These are phyloP conservation scores for cucumber (Cucumis sativus) DNA, from an alignment of 306 rosid genomes.

Conservation along the genomic window DNA sequence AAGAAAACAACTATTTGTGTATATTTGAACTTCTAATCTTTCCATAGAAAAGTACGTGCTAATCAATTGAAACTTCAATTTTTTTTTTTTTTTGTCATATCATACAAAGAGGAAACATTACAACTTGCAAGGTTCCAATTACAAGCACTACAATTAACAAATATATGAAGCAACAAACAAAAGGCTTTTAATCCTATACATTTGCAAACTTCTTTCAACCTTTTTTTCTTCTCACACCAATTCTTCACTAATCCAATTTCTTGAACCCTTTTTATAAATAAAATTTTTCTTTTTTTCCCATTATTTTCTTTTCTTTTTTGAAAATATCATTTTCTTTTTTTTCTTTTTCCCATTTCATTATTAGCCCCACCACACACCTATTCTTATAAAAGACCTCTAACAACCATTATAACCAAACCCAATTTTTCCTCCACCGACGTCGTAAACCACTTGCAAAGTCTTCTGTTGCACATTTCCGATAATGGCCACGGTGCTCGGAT, in stretches of 20 bases:
- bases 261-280: too few relatives aligned
- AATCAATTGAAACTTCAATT: too few relatives aligned
- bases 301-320: too few relatives aligned
- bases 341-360: neutral
- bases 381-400: neutral
- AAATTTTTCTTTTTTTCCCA: too few relatives aligned
- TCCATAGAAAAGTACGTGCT: too few relatives aligned
- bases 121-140: neutral
- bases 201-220: neutral
- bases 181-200: neutral
- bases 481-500: conserved; percentile 25
- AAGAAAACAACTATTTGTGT: too few relatives aligned
- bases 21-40: too few relatives aligned
- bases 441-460: conserved; percentile 47
- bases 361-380: neutral
- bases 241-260: neutral
- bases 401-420: conserved; percentile 51
- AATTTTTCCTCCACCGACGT: conserved; percentile 36
- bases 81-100: too few relatives aligned
- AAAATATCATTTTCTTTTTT: too few relatives aligned
- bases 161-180: neutral
- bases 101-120: too few relatives aligned
- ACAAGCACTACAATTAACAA: neutral
- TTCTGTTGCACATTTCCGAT: conserved; percentile 70
- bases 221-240: neutral